phyloP scores from a whole-genome alignment of 2,329 filamentous ascomycete genomes.

The Mariannaea elegans region DNA sequence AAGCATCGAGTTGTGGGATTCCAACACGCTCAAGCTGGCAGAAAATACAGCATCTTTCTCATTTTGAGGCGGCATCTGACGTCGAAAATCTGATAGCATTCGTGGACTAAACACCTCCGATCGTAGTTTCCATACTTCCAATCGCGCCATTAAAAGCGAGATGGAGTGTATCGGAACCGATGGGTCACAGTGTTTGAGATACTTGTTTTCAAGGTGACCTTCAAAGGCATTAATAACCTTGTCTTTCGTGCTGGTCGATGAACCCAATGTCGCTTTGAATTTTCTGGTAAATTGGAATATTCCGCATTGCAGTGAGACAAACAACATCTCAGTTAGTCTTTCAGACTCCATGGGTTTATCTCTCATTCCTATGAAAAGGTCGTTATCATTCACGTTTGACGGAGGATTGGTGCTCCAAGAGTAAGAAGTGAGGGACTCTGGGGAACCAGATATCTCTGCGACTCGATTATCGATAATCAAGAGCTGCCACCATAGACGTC shows the following conservation, averaged over 20 bases:
- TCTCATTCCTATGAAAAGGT: slow-evolving; percentile 8
- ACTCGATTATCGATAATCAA: slow-evolving; percentile 48
- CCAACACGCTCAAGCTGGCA: not conserved
- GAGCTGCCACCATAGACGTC: slow-evolving; percentile 64
- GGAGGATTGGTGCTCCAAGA: slow-evolving; percentile 1
- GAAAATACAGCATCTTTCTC: not conserved
- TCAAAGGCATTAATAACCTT: not conserved
- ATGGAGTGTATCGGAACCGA: not conserved
- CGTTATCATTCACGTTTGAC: slow-evolving; percentile 12
- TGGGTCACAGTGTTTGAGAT: not conserved
- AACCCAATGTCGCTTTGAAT: not conserved
- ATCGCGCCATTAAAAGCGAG: not conserved
- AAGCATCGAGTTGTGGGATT: not conserved
- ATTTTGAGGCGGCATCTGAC: not conserved
- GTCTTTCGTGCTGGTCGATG: not conserved
- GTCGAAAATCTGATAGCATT: not conserved
- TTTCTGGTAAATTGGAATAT: not conserved
- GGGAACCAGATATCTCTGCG: slow-evolving; percentile 35
- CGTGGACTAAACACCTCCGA: not conserved
- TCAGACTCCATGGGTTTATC: not conserved
- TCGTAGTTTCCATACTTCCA: not conserved
- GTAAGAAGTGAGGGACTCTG: not conserved
- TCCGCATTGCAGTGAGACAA: not conserved
- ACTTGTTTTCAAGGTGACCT: not conserved
- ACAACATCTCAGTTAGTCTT: not conserved